Conservation (phyloP, 371 early-diverging fungal genomes). For the Batkoa obscura region DNA sequence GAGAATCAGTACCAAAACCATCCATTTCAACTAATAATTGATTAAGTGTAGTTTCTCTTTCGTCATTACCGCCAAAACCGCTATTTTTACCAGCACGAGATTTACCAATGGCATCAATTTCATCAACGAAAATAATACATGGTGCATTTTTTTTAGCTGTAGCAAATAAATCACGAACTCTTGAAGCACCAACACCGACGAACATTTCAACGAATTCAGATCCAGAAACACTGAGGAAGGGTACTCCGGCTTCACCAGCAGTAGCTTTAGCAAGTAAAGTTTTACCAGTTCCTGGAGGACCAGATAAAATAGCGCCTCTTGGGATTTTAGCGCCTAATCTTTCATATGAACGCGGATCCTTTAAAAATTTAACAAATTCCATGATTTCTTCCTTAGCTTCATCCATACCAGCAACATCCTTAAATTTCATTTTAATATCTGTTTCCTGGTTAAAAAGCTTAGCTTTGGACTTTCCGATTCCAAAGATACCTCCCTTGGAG, state of each 20-base stretch:
- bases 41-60: slow-evolving; percentile 85
- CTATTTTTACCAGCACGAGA: slow-evolving; percentile 33
- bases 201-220: slow-evolving; percentile 96
- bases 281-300: slow-evolving; percentile 97
- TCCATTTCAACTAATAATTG: slow-evolving; percentile 90
- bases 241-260: slow-evolving; percentile 90
- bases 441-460: slow-evolving; percentile 93
- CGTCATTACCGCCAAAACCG: slow-evolving; percentile 58
- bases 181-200: slow-evolving; percentile 97
- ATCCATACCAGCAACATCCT: slow-evolving; percentile 93
- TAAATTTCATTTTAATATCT: slow-evolving; percentile 85
- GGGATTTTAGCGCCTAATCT: slow-evolving; percentile 82
- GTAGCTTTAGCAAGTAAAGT: slow-evolving; percentile 95
- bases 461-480: slow-evolving; percentile 90
- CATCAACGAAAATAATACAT: slow-evolving; percentile 94
- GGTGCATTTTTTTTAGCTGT: slow-evolving; percentile 89
- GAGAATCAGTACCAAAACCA: slow-evolving; percentile 83
- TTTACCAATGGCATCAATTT: slow-evolving; percentile 92
- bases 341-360: slow-evolving; percentile 76
- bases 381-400: slow-evolving; percentile 84
- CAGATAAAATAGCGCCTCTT: slow-evolving; percentile 93
- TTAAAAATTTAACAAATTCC: slow-evolving; percentile 96
- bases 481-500: slow-evolving; percentile 73
- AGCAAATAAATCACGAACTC: slow-evolving; percentile 79
- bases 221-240: slow-evolving; percentile 94